phyloP scores from a whole-genome alignment of 352 stramenopile genomes.

The Phytopythium kandeliae region DNA sequence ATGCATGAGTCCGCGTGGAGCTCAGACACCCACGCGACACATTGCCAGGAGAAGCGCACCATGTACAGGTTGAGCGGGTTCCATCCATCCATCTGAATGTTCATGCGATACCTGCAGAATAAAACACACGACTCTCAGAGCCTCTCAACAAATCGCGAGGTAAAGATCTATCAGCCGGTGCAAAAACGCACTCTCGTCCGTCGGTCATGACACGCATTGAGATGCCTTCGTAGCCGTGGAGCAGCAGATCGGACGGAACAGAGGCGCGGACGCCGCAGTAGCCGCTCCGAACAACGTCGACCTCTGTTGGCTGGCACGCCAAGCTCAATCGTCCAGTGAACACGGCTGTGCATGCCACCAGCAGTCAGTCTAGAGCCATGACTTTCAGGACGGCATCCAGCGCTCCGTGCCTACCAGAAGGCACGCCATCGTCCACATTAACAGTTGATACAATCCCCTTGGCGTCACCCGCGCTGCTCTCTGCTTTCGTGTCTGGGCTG shows the following conservation, averaged over 20 bases:
- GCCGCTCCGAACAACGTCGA: constrained; percentile 72
- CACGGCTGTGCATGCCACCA: constrained; percentile 37
- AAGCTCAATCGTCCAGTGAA: constrained; percentile 68
- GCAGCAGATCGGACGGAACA: constrained; percentile 39
- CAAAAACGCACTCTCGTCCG: constrained; percentile 47
- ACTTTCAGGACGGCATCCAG: no score
- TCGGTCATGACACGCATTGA: constrained; percentile 86
- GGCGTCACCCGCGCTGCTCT: constrained; percentile 12
- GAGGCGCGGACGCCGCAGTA: constrained; percentile 75
- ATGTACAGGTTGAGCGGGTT: constrained; percentile 87
- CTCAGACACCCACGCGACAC: background rate
- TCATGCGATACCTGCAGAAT: constrained; percentile 58
- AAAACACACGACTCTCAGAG: background rate
- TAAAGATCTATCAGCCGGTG: no score
- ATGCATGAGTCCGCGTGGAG: background rate
- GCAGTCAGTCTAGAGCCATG: background rate
- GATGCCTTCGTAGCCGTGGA: constrained; percentile 82
- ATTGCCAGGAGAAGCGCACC: constrained; percentile 22
- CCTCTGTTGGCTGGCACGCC: constrained; percentile 71
- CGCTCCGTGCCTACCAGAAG: constrained; percentile 29
- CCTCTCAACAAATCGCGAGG: no score
- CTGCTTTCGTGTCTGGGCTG: constrained; percentile 11
- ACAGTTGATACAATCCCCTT: constrained; percentile 33
- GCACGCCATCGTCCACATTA: constrained; percentile 44
- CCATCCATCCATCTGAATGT: constrained; percentile 83